Conservation (phyloP, 2,329 filamentous ascomycete species). For the Cucurbitaria berberidis region DNA sequence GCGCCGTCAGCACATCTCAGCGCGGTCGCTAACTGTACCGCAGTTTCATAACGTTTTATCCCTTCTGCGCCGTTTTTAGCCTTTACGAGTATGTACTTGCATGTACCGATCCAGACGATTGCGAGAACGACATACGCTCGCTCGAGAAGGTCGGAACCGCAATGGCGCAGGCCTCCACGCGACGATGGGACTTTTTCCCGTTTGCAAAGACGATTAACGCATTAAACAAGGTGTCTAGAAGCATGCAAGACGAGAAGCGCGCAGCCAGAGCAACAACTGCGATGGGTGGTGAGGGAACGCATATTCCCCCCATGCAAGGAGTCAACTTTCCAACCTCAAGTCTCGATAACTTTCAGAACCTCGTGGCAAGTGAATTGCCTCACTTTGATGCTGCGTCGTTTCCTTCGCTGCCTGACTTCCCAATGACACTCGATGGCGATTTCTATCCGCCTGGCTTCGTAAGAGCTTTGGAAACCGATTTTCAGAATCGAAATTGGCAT, state of each 20-base stretch:
- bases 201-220: conserved; percentile 37
- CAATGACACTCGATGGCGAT: conserved; percentile 22
- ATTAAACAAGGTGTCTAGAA: conserved; percentile 37
- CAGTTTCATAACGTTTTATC: conserved; percentile 39
- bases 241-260: conserved; percentile 30
- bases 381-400: conserved; percentile 26
- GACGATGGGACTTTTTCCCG: conserved; percentile 23
- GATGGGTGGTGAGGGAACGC: neutral
- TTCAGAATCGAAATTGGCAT: conserved; percentile 38
- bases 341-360: conserved; percentile 14
- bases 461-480: conserved; percentile 38
- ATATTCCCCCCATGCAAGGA: neutral
- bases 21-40: neutral
- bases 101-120: conserved; percentile 26
- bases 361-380: conserved; percentile 17
- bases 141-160: conserved; percentile 29
- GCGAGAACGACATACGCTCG: conserved; percentile 30
- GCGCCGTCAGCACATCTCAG: too few species aligned
- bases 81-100: conserved; percentile 39
- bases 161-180: conserved; percentile 25
- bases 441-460: conserved; percentile 35
- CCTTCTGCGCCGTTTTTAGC: conserved; percentile 39
- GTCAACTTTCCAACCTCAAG: conserved; percentile 1
- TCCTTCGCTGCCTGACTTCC: conserved; percentile 23
- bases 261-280: neutral